Percentiles rank a stretch among this genome's conserved stretches.
Evolutionary conservation across 1,284 basidiomycete species (phyloP).

Genomic region (Ceratobasidium sp.): DNA sequence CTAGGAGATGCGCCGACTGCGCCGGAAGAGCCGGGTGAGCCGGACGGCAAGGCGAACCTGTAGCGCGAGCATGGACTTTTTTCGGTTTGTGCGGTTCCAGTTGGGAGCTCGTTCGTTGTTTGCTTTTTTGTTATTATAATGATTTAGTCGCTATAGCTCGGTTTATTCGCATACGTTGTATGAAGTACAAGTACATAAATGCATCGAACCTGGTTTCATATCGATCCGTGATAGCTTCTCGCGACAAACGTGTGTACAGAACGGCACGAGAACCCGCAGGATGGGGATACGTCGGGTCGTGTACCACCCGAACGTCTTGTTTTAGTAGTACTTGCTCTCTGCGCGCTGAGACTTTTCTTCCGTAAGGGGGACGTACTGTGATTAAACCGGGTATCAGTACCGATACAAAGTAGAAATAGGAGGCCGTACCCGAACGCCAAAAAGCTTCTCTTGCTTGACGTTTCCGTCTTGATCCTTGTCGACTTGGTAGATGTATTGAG

Average conservation of each 20-base stretch:
- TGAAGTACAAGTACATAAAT: slow-evolving; percentile 43
- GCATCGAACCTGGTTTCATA: slow-evolving; percentile 40
- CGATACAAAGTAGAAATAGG: neutral
- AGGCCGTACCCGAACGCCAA: slow-evolving; percentile 82
- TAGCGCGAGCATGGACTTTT: slow-evolving; percentile 2
- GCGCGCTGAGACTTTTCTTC: slow-evolving; percentile 43
- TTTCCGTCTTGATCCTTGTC: slow-evolving; percentile 84
- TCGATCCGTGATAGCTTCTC: slow-evolving; percentile 12
- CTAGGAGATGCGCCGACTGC: slow-evolving; percentile 51
- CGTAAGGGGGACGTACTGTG: slow-evolving; percentile 40
- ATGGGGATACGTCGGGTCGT: slow-evolving; percentile 36
- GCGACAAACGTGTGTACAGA: slow-evolving; percentile 10
- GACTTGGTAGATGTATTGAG: slow-evolving; percentile 78
- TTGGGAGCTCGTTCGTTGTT: neutral
- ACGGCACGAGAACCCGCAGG: neutral
- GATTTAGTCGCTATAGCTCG: slow-evolving; percentile 6
- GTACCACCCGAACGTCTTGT: neutral
- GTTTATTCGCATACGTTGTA: slow-evolving; percentile 44
- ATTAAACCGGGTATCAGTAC: slow-evolving; percentile 5
- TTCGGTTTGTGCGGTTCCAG: neutral
- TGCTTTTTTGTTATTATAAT: slow-evolving; percentile 30
- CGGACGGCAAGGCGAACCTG: slow-evolving; percentile 40
- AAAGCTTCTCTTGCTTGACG: slow-evolving; percentile 76
- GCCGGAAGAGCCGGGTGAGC: slow-evolving; percentile 42
- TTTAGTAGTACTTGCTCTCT: slow-evolving; percentile 40